A percentile compares a stretch with the other conserved stretches of the same genome.
Conservation (phyloP, 441 rosid species). For the Jatropha podagrica region DNA sequence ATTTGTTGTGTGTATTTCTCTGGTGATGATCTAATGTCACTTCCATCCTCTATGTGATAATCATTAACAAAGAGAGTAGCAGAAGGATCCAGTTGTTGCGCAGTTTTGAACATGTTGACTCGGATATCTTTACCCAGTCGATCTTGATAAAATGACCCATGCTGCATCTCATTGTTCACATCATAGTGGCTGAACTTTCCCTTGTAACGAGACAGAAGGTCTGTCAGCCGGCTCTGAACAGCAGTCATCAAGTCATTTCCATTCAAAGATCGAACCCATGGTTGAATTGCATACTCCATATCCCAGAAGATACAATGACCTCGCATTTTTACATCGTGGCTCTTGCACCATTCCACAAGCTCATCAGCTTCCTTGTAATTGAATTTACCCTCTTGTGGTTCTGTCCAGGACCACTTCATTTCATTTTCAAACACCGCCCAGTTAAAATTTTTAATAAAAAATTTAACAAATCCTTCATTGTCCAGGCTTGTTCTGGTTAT, state of each 20-base stretch:
- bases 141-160: slow-evolving; percentile 80
- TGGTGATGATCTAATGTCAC: slow-evolving; percentile 65
- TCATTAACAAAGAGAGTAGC: slow-evolving; percentile 73
- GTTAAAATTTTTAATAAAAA: slow-evolving; percentile 64
- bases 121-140: slow-evolving; percentile 59
- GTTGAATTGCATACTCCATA: slow-evolving; percentile 66
- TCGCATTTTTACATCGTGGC: slow-evolving; percentile 55
- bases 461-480: slow-evolving; percentile 76
- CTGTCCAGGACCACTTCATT: slow-evolving; percentile 91
- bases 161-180: slow-evolving; percentile 92
- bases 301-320: slow-evolving; percentile 98
- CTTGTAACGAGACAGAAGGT: slow-evolving; percentile 67
- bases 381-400: slow-evolving; percentile 67
- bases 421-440: slow-evolving; percentile 95
- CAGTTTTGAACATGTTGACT: slow-evolving; percentile 67
- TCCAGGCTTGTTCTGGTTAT: slow-evolving; percentile 72
- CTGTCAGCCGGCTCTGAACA: slow-evolving; percentile 61
- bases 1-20: slow-evolving; percentile 65
- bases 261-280: slow-evolving; percentile 69
- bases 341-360: slow-evolving; percentile 64
- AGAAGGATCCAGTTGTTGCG: slow-evolving; percentile 68
- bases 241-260: slow-evolving; percentile 50
- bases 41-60: slow-evolving; percentile 83
- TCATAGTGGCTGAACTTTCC: slow-evolving; percentile 84
- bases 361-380: slow-evolving; percentile 86